These are phyloP conservation scores for Auxenochlorella pyrenoidosa DNA, from an alignment of 139 green algal species.

Conservation along the genomic window DNA sequence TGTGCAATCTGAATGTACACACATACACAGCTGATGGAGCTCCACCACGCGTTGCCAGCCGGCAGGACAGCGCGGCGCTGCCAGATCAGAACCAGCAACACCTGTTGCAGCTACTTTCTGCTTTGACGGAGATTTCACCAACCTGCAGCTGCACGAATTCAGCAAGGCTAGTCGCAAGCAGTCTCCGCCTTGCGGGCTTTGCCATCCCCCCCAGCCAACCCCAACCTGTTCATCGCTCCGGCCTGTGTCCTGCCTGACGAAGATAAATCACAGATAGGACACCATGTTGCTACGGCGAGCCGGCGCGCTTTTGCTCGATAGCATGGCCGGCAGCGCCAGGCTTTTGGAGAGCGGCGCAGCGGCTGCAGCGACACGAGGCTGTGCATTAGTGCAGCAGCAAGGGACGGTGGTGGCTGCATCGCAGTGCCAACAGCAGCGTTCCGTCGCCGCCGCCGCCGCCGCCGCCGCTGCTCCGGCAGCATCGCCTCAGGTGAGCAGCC, in stretches of 20 bases:
- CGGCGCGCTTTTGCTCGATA: neutral
- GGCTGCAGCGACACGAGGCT: neutral
- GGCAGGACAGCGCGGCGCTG: no score
- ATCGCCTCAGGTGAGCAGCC: no score
- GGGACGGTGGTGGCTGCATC: neutral
- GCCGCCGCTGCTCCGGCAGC: no score
- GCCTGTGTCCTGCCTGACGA: neutral
- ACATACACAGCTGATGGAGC: no score
- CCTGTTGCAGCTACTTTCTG: no score
- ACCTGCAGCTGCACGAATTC: no score
- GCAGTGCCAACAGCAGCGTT: constrained; percentile 5
- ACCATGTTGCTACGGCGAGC: neutral
- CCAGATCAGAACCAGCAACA: no score
- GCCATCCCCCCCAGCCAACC: neutral
- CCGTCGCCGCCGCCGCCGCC: neutral
- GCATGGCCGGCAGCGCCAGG: neutral
- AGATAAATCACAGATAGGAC: neutral
- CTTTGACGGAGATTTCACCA: neutral
- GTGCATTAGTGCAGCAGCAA: neutral
- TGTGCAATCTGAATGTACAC: no score
- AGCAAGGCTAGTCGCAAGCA: neutral
- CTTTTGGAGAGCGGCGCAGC: constrained; percentile 14
- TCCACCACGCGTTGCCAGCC: no score
- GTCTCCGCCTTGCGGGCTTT: neutral
- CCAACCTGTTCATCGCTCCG: neutral